Base-by-base conservation (phyloP, 108 stramenopile species). In the Fistulifera pelliculosa region DNA sequence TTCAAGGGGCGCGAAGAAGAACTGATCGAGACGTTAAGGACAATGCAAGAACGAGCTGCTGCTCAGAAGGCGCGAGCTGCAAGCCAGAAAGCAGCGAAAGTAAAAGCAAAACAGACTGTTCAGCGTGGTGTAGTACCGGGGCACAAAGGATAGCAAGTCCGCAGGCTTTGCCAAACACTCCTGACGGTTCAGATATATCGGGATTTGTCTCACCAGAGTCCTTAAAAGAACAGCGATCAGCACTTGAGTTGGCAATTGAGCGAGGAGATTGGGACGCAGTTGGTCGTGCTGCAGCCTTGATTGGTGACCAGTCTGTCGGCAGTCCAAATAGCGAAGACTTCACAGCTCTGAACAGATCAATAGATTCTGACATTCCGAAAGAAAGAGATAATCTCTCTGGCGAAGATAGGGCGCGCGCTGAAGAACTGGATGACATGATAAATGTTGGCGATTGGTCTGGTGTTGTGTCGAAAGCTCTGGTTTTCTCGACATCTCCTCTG, bases 1-100 rank as follows among this genome's bases (percentile, higher is more conserved):
- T 92, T 92, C 62, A 80, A 80, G 40, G 90, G 90, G 14, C 70
- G 90, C n/a, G 90, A 92, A 66, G 90, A 92, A 58, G 90, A 92
- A 47, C 70, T 92, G 54, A 71, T 92, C 1, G 86, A 88, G 58
- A 88, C 86, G 4, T 61, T 92, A 4, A 70, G 84, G 42, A 80
- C 81, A 15, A 92, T 92, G 90, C 82, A 92, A 59, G 90, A 92
- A 55, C 70, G 90, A 47, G 65, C 69, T 41, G 70, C 87, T 45
- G 90, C 90, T 15, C 81, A 80, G 53, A 75, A 81, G 42, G 83
- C 83, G 14, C 68, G 85, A 21, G 58, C 72, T 24, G 81, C 78
- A 35, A 71, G 77, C 41, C 83, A 83, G 52, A 85, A 85, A 55
- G 63, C 63, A 23, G 90, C 86, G 16, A 91, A 91, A 56, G 53